Evolutionary conservation across 352 stramenopile species (phyloP).

Genomic region (Thalassiosira livingstoniorum): DNA sequence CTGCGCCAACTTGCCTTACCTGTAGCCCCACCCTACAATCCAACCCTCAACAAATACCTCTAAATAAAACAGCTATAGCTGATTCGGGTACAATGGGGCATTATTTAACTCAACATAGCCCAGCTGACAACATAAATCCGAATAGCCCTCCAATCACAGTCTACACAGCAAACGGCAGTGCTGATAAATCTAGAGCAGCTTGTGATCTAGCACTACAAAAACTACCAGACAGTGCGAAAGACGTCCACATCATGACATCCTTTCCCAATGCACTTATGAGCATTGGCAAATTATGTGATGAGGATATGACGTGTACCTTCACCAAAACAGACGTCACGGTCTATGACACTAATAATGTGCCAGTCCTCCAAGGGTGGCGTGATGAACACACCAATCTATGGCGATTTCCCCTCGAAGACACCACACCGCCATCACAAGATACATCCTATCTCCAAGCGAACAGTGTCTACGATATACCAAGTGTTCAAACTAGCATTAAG

Average conservation of each 20-base stretch:
- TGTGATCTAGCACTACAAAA: too few relatives aligned
- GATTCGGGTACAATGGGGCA: too few relatives aligned
- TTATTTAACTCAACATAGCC: too few relatives aligned
- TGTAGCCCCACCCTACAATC: too few relatives aligned
- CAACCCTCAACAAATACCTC: too few relatives aligned
- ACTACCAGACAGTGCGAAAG: neutral
- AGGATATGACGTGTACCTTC: neutral
- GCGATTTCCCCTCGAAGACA: conserved; percentile 5
- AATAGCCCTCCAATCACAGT: too few relatives aligned
- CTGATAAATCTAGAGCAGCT: too few relatives aligned
- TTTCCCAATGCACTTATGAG: conserved; percentile 3
- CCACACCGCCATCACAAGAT: neutral
- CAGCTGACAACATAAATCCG: too few relatives aligned
- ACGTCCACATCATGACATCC: conserved; percentile 1
- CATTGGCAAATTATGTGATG: conserved; percentile 11
- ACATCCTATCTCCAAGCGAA: neutral
- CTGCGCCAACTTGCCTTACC: too few relatives aligned
- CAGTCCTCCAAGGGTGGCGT: conserved; percentile 1
- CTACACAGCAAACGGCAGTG: too few relatives aligned
- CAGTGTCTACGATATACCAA: conserved; percentile 10
- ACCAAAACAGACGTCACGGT: conserved; percentile 6
- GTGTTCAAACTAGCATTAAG: neutral
- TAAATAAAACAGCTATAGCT: too few relatives aligned
- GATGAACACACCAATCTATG: conserved; percentile 12
- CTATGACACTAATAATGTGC: conserved; percentile 4